Evolutionary conservation across 208 protist species (phyloP).

Genomic region (Crithidia acanthocephali): DNA sequence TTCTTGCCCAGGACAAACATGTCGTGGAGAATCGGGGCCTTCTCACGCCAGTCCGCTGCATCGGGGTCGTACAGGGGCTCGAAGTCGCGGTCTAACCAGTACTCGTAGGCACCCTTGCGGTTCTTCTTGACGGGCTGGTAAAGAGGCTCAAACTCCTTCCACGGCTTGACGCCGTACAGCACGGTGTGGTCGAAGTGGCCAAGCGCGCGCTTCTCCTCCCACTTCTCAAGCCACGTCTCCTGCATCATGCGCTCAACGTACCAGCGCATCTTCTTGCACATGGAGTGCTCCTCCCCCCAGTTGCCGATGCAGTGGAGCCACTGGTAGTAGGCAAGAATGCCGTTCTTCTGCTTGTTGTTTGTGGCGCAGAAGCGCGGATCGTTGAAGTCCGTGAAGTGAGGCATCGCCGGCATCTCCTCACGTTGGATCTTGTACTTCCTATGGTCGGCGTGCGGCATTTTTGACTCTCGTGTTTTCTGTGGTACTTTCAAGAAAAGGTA

Average conservation of each 20-base stretch:
- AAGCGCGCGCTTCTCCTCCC: constrained; percentile 88
- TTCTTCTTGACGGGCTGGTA: constrained; percentile 92
- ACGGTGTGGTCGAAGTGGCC: constrained; percentile 90
- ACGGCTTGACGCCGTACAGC: constrained; percentile 88
- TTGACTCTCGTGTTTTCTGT: constrained; percentile 6
- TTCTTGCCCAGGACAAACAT: constrained; percentile 91
- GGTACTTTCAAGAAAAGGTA: background rate
- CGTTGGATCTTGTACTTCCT: constrained; percentile 87
- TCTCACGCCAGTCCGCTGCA: constrained; percentile 80
- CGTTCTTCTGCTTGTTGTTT: constrained; percentile 87
- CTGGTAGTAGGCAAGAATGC: constrained; percentile 90
- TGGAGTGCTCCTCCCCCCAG: constrained; percentile 92
- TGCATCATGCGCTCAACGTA: constrained; percentile 92
- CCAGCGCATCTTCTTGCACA: constrained; percentile 94
- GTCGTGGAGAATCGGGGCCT: constrained; percentile 88
- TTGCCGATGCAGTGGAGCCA: constrained; percentile 93
- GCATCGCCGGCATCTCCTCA: constrained; percentile 78
- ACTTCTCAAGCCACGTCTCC: constrained; percentile 88
- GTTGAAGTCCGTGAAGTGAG: constrained; percentile 90
- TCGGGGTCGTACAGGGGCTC: constrained; percentile 84
- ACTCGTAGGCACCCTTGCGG: constrained; percentile 91
- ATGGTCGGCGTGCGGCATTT: constrained; percentile 87
- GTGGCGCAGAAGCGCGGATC: constrained; percentile 78
- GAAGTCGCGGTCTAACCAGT: constrained; percentile 88
- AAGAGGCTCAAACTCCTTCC: constrained; percentile 90